A percentile compares a stretch with the other conserved stretches of the same genome.
Conservation (phyloP, 805 yeast species). For the Debaryomyces hansenii region DNA sequence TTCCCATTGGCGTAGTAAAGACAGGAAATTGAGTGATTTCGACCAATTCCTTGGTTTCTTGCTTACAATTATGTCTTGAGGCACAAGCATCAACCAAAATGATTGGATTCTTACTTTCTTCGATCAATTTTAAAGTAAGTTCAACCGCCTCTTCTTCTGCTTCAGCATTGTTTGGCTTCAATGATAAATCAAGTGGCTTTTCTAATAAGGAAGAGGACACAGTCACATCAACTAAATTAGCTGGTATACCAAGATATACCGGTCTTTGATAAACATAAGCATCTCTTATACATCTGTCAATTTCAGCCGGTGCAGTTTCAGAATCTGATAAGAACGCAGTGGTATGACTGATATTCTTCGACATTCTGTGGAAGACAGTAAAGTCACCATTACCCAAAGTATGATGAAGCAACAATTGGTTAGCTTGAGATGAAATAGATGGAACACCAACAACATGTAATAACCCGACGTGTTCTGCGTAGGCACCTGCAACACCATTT, state of each 20-base stretch:
- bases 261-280: conserved; percentile 41
- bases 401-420: conserved; percentile 44
- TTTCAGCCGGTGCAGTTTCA: conserved; percentile 35
- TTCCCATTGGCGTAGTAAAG: conserved; percentile 43
- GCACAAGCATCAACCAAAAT: conserved; percentile 43
- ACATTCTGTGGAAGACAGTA: conserved; percentile 42
- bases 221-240: conserved; percentile 36
- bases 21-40: conserved; percentile 42
- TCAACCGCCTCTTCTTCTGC: conserved; percentile 38
- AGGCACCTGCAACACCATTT: conserved; percentile 41
- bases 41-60: conserved; percentile 32
- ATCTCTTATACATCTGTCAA: conserved; percentile 39
- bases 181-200: conserved; percentile 34
- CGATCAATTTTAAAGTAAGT: conserved; percentile 24
- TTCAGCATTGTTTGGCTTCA: conserved; percentile 33
- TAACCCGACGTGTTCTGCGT: conserved; percentile 42
- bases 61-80: conserved; percentile 36
- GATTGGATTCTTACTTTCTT: conserved; percentile 30
- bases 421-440: conserved; percentile 37
- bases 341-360: conserved; percentile 36
- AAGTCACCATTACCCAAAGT: conserved; percentile 45
- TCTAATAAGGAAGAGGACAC: conserved; percentile 37
- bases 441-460: conserved; percentile 43
- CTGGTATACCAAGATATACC: conserved; percentile 41
- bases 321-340: conserved; percentile 37